These are phyloP conservation scores for Dioszegia aurantiaca DNA, from an alignment of 768 basidiomycete species.

Conservation along the genomic window DNA sequence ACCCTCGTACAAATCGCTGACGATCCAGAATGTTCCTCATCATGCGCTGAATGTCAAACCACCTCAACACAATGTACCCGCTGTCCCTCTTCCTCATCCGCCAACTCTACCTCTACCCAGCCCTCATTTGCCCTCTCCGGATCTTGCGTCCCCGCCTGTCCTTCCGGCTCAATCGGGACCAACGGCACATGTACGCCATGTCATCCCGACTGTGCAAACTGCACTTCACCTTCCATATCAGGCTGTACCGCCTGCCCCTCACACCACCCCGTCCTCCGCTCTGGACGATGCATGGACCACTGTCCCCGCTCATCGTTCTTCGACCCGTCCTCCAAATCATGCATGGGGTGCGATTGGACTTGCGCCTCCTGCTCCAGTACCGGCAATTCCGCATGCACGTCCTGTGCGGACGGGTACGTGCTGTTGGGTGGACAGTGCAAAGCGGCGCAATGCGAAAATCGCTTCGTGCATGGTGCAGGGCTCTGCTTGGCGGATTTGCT, in stretches of 20 bases:
- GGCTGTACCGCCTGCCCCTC: constrained; percentile 37
- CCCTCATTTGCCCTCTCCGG: constrained; percentile 30
- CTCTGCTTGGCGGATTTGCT: constrained; percentile 32
- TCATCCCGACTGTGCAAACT: constrained; percentile 40
- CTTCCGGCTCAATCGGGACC: constrained; percentile 23
- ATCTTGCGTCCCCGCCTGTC: constrained; percentile 34
- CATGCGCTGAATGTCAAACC: constrained; percentile 38
- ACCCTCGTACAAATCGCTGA: constrained; percentile 13
- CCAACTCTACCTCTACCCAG: not conserved
- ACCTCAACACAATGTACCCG: constrained; percentile 37
- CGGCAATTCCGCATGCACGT: constrained; percentile 26
- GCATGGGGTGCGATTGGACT: constrained; percentile 33
- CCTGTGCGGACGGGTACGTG: constrained; percentile 38
- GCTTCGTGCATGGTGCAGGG: constrained; percentile 26
- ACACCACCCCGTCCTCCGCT: constrained; percentile 28
- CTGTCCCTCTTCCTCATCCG: constrained; percentile 18
- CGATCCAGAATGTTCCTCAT: constrained; percentile 37
- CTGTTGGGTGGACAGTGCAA: constrained; percentile 36
- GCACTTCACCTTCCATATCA: constrained; percentile 25
- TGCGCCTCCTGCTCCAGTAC: constrained; percentile 38
- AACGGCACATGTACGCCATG: constrained; percentile 42
- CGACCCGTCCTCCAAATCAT: constrained; percentile 27
- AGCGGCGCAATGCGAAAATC: constrained; percentile 19
- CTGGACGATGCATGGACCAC: constrained; percentile 36
- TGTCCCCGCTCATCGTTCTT: constrained; percentile 39